Base-by-base conservation (phyloP, 495 filamentous ascomycete species). In the Aspergillus kassunensis region DNA sequence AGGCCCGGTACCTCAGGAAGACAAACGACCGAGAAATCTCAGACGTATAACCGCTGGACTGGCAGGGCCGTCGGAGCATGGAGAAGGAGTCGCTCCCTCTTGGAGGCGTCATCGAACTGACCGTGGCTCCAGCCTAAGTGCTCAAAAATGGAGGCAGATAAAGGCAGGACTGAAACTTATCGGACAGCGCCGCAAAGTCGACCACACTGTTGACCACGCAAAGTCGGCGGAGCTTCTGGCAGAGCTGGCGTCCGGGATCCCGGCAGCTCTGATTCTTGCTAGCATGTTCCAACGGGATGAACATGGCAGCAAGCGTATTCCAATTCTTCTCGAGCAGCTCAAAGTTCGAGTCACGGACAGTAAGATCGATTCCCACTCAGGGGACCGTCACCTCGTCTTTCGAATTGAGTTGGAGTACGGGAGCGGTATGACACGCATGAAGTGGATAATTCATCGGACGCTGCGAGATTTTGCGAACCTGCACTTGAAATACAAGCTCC, bases 241-340 rank as follows among this genome's bases (percentile, higher is more conserved):
- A 5, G 93, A 99, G 66, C 76, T 99, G 19, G 84, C 91, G 21
- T 95, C 93, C 6, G 93, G 88, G 30, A 85, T 89, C 1, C 93
- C 93, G 8, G 93, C 93, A 10, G 93, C 90, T 19, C 68, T 97
- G 47, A 95, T 99, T 53, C 70, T 97, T 35, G 93, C 93, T 6
- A 96, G 90, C 59, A 96, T 96, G 86, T 92, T 96, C 60, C 93
- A 99, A 68, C 79, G 93, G 31, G 93, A 99, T 56, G 93, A 99
- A 66, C 88, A 96, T 55, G 90, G 91, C 34, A 93, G 96, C 70
- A 93, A 87, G 63, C 81, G 91, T 27, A 95, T 97, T 39, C 93
- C 93, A 1, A 88, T 99, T 43, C 78, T 99, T 6, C 78, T 99
- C 2, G 93, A 99, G 64, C 93, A 99, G 70, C 77, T 99, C 43